Percentiles rank a stretch among this genome's conserved stretches.
Evolutionary conservation across 1,284 basidiomycete genomes (phyloP).

Genomic region (Fomitopsis betulina): DNA sequence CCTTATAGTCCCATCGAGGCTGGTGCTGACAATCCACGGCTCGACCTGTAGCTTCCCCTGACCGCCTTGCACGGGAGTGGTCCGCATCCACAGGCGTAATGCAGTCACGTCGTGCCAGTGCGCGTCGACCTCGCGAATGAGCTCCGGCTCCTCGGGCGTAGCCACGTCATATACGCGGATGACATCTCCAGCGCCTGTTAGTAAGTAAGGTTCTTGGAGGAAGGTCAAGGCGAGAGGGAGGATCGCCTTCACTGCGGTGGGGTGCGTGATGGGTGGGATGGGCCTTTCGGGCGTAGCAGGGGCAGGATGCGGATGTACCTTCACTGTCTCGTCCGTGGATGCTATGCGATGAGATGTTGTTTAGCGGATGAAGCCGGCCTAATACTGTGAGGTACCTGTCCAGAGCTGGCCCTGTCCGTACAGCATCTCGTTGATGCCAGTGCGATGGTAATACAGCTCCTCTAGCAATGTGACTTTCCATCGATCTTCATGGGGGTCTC

Average conservation of each 20-base stretch:
- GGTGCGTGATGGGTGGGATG: slow-evolving; percentile 56
- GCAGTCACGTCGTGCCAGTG: slow-evolving; percentile 86
- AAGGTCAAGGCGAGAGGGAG: slow-evolving; percentile 63
- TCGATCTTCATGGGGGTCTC: slow-evolving; percentile 36
- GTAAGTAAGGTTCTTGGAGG: slow-evolving; percentile 60
- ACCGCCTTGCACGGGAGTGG: slow-evolving; percentile 38
- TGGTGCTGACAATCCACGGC: slow-evolving; percentile 77
- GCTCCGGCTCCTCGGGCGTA: slow-evolving; percentile 55
- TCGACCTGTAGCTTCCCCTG: slow-evolving; percentile 41
- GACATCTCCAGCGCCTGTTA: slow-evolving; percentile 81
- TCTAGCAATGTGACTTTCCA: slow-evolving; percentile 54
- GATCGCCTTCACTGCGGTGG: slow-evolving; percentile 65
- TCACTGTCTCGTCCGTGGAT: slow-evolving; percentile 83
- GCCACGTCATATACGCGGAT: slow-evolving; percentile 74
- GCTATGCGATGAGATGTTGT: slow-evolving; percentile 40
- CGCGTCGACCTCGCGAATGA: slow-evolving; percentile 68
- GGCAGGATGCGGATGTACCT: slow-evolving; percentile 42
- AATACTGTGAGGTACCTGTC: slow-evolving; percentile 58
- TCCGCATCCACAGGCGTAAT: slow-evolving; percentile 66
- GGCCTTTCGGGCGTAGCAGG: slow-evolving; percentile 25
- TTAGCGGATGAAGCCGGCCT: background rate
- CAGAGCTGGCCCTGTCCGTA: slow-evolving; percentile 70
- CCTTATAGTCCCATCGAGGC: slow-evolving; percentile 82
- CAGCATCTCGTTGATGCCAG: slow-evolving; percentile 72
- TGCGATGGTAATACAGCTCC: slow-evolving; percentile 70